Conservation (phyloP, 345 rosid genomes). For the Aquilaria yunnanensis region DNA sequence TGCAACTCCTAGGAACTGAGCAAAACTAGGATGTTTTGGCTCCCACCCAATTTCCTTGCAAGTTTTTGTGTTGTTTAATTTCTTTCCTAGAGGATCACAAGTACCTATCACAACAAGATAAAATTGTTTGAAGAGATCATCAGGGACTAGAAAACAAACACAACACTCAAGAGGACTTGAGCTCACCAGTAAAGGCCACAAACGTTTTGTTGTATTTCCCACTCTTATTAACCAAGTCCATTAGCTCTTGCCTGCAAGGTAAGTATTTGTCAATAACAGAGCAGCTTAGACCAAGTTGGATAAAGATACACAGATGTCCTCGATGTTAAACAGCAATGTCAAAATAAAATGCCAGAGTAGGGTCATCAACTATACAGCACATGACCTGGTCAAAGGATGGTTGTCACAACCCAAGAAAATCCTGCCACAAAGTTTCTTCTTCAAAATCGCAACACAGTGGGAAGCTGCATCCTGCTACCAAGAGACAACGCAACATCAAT, state of each 20-base stretch:
- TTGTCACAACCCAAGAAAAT: slow-evolving; percentile 95
- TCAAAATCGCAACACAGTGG: slow-evolving; percentile 69
- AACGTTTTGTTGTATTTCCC: slow-evolving; percentile 70
- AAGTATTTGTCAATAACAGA: neutral
- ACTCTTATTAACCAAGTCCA: slow-evolving; percentile 79
- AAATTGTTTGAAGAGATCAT: neutral
- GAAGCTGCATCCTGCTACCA: slow-evolving; percentile 84
- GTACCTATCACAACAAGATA: slow-evolving; percentile 53
- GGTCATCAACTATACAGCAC: neutral
- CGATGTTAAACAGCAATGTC: neutral
- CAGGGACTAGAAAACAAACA: neutral
- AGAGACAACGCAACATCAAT: slow-evolving; percentile 12
- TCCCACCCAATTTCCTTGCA: slow-evolving; percentile 81
- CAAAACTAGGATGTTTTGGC: slow-evolving; percentile 80
- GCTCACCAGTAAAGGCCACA: slow-evolving; percentile 65
- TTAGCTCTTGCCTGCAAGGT: slow-evolving; percentile 70
- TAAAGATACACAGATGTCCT: neutral
- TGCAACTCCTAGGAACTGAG: slow-evolving; percentile 56
- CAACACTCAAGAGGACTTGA: neutral
- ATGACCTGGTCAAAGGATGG: slow-evolving; percentile 86
- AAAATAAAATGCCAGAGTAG: neutral
- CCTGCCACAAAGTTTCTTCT: slow-evolving; percentile 55
- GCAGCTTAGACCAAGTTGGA: neutral
- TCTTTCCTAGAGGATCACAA: slow-evolving; percentile 78
- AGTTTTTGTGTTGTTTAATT: slow-evolving; percentile 71